phyloP scores from a whole-genome alignment of 164 flowering plant genomes.

The Piper longum region DNA sequence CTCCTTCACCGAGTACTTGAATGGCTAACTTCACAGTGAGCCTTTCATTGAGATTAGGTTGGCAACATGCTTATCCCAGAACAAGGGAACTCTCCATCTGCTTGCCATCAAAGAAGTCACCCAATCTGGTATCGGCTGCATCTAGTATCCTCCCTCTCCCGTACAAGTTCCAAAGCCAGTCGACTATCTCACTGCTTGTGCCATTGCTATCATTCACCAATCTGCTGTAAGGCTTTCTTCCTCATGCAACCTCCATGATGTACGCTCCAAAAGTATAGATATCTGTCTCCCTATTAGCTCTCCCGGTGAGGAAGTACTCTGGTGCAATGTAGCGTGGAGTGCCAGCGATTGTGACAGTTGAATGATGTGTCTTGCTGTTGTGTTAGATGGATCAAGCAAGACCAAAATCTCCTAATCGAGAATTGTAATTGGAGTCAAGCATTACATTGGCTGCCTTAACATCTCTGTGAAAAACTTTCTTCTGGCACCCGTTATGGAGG shows the following conservation, averaged over 20 bases:
- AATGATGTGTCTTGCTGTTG: constrained; percentile 14
- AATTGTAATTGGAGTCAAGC: constrained; percentile 16
- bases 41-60: constrained; percentile 23
- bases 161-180: constrained; percentile 47
- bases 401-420: constrained; percentile 20
- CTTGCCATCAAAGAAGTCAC: constrained; percentile 13
- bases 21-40: constrained; percentile 33
- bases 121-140: constrained; percentile 23
- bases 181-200: constrained; percentile 15
- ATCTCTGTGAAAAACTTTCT: constrained; percentile 16
- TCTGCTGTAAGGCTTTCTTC: constrained; percentile 40
- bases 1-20: constrained; percentile 26
- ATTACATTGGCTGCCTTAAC: constrained; percentile 22
- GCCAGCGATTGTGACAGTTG: constrained; percentile 19
- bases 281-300: constrained; percentile 35
- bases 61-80: constrained; percentile 35
- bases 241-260: constrained; percentile 31
- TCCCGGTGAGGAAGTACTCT: constrained; percentile 32
- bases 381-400: constrained; percentile 14
- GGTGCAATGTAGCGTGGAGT: constrained; percentile 46
- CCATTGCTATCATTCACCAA: constrained; percentile 1
- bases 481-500: constrained; percentile 14
- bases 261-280: constrained; percentile 51
- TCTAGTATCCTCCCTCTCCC: constrained; percentile 25
- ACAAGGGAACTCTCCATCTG: constrained; percentile 25